Percentiles rank a stretch among this genome's conserved stretches.
phyloP scores from a whole-genome alignment of 331 rosid genomes.

The Cydonia oblonga region DNA sequence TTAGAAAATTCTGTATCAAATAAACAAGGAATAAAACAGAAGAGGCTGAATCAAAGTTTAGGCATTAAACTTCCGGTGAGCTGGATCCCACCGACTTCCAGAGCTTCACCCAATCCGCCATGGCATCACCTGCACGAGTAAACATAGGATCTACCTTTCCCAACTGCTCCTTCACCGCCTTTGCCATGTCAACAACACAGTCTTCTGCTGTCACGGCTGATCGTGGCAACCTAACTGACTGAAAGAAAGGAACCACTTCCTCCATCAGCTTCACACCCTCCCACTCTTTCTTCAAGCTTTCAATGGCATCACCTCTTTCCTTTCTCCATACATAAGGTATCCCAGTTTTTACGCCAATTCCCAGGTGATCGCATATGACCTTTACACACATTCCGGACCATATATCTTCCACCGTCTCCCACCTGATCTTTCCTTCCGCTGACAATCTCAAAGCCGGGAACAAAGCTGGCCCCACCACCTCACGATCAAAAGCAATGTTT shows the following conservation, averaged over 20 bases:
- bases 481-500: slow-evolving; percentile 86
- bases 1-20: neutral
- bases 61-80: neutral
- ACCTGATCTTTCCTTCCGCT: slow-evolving; percentile 85
- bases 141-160: slow-evolving; percentile 79
- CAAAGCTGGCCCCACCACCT: slow-evolving; percentile 68
- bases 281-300: slow-evolving; percentile 97
- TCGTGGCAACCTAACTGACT: slow-evolving; percentile 51
- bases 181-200: slow-evolving; percentile 66
- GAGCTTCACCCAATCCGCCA: slow-evolving; percentile 77
- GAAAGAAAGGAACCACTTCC: slow-evolving; percentile 92
- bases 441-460: slow-evolving; percentile 68
- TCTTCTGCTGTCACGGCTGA: slow-evolving; percentile 63
- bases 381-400: slow-evolving; percentile 93
- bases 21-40: neutral
- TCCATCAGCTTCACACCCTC: slow-evolving; percentile 96
- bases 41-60: neutral
- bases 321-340: slow-evolving; percentile 85
- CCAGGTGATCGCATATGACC: slow-evolving; percentile 75
- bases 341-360: slow-evolving; percentile 80
- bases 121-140: slow-evolving; percentile 62
- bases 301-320: slow-evolving; percentile 72
- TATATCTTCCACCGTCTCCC: slow-evolving; percentile 96
- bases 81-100: slow-evolving; percentile 64
- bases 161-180: slow-evolving; percentile 61